Percentiles rank a stretch among this genome's conserved stretches.
Evolutionary conservation across 2,329 filamentous ascomycete genomes (phyloP).

Genomic region (Chalara sp.): DNA sequence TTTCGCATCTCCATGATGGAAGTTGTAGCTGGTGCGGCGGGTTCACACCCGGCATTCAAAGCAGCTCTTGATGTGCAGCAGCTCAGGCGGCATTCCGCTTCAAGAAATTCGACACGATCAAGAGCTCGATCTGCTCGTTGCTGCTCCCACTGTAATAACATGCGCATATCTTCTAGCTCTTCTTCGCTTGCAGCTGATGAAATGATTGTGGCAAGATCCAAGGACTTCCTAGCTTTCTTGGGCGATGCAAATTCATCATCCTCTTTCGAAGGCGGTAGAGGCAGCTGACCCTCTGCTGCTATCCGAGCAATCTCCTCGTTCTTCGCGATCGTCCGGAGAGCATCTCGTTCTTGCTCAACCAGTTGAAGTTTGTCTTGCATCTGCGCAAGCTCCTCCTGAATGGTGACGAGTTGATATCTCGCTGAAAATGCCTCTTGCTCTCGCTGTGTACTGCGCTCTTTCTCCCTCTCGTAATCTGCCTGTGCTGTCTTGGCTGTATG

Average conservation of each 20-base stretch:
- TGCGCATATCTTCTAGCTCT: slow-evolving; percentile 37
- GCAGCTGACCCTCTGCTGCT: slow-evolving; percentile 63
- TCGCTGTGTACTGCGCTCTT: slow-evolving; percentile 50
- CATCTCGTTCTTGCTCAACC: slow-evolving; percentile 68
- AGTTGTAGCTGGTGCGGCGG: not conserved
- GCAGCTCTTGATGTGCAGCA: slow-evolving; percentile 51
- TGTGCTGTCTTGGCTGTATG: slow-evolving; percentile 45
- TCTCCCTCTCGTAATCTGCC: slow-evolving; percentile 55
- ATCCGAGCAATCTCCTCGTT: slow-evolving; percentile 69
- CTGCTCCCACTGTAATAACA: slow-evolving; percentile 39
- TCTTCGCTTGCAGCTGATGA: slow-evolving; percentile 45
- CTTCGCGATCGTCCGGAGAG: slow-evolving; percentile 63
- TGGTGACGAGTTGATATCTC: slow-evolving; percentile 56
- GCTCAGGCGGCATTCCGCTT: slow-evolving; percentile 65
- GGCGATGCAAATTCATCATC: slow-evolving; percentile 59
- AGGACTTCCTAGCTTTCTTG: slow-evolving; percentile 40
- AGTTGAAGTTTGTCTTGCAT: slow-evolving; percentile 56
- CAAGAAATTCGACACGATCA: slow-evolving; percentile 69
- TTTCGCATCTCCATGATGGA: slow-evolving; percentile 7
- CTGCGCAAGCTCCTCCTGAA: slow-evolving; percentile 61
- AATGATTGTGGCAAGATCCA: slow-evolving; percentile 41
- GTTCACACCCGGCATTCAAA: slow-evolving; percentile 3
- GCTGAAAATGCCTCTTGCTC: slow-evolving; percentile 66
- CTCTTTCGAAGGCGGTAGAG: slow-evolving; percentile 50
- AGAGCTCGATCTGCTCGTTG: slow-evolving; percentile 60